Base-by-base conservation (phyloP, 345 rosid genomes). In the Firmiana major region DNA sequence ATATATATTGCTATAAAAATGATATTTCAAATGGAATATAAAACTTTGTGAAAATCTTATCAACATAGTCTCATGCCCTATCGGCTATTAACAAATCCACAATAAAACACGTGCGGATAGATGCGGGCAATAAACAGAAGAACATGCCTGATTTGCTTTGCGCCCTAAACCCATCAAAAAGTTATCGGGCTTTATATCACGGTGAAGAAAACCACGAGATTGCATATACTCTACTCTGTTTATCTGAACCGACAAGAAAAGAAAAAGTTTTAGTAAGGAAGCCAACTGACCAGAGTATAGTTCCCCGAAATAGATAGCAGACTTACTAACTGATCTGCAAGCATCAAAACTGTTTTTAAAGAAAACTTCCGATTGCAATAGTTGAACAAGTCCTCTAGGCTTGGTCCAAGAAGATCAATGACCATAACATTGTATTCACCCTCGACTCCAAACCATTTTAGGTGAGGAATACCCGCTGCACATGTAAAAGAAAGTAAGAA, bases 101-200 rank as follows among this genome's bases (percentile, higher is more conserved):
- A 65, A 40, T 13, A 34, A 24, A 51, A 38, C 21, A 3, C 10
- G 13, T 7, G 38, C 57, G 10, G 26, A 10, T 7, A 22, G 3
- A 65, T 15, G 36, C n/a, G 16, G 53, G 38, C 57, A 51, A 48
- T 58, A 31, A 28, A 34, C 42, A 49, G n/a, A 73, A 59, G 15
- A 63, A 66, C 42, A 13, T 79, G 87, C 98, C 91, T 92, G 98
- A 86, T 94, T 94, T 53, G 97, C 92, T 88, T 94, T 94, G 84
- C 97, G 94, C 48, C 98, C 96, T 26, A 94, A 84, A 78, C 98
- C 96, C 98, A 92, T 94, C 81, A 92, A 86, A 67, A 92, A 94
- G 86, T 92, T 91, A 77, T 92, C 97, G 12, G 97, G 97, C 86
- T 94, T 94, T 70, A 94, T 92, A 84, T 94, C 97, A 79, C 98